Evolutionary conservation across 2,329 filamentous ascomycete species (phyloP).

Genomic region (Sporothrix schenckii): DNA sequence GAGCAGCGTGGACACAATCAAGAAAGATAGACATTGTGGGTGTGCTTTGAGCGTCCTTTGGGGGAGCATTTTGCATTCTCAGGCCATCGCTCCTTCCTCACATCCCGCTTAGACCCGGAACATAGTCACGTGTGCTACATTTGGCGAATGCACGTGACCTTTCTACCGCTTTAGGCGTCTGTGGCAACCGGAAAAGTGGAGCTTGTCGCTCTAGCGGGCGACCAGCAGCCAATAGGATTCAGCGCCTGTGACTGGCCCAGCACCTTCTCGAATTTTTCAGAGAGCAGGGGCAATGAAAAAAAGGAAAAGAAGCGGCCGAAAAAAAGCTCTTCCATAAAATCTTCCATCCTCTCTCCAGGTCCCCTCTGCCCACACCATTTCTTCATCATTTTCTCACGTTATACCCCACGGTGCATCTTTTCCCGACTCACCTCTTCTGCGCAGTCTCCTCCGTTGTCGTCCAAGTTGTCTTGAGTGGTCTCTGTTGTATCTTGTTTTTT

Average conservation of each 20-base stretch:
- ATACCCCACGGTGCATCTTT: slow-evolving; percentile 28
- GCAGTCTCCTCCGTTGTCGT: neutral
- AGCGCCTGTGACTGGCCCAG: slow-evolving; percentile 26
- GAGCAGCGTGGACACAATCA: neutral
- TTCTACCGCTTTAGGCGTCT: neutral
- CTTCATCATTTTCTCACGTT: slow-evolving; percentile 10
- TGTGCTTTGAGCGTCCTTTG: no score
- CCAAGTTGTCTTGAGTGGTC: slow-evolving; percentile 10
- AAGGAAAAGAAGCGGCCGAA: slow-evolving; percentile 27
- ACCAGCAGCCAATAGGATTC: slow-evolving; percentile 31
- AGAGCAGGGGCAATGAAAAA: slow-evolving; percentile 27
- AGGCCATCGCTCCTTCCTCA: neutral
- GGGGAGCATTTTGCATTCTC: no score
- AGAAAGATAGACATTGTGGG: no score
- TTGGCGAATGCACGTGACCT: slow-evolving; percentile 20
- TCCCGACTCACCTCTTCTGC: slow-evolving; percentile 33
- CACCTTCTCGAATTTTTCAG: slow-evolving; percentile 37
- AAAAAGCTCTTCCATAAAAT: slow-evolving; percentile 36
- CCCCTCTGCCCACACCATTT: slow-evolving; percentile 23
- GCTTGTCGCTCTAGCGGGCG: slow-evolving; percentile 19
- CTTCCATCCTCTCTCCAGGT: slow-evolving; percentile 24
- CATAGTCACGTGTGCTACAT: slow-evolving; percentile 11
- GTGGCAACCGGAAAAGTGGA: slow-evolving; percentile 32
- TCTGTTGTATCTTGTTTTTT: slow-evolving; percentile 32
- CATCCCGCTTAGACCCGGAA: slow-evolving; percentile 4